These are phyloP conservation scores for Blechomonas ayalai DNA, from an alignment of 208 protist genomes.

Conservation along the genomic window DNA sequence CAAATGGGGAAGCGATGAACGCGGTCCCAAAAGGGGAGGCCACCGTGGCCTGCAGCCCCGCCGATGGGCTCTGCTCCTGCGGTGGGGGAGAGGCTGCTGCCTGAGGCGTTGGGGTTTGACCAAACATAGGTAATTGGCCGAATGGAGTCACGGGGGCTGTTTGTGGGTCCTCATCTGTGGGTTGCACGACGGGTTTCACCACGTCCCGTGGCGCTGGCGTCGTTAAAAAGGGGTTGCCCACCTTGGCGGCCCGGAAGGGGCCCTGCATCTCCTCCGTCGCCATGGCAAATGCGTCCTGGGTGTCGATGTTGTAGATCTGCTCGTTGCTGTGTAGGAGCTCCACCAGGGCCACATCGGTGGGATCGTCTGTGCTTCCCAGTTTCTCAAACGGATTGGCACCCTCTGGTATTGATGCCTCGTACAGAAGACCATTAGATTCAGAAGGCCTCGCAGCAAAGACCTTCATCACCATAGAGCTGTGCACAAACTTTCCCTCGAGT, in stretches of 20 bases:
- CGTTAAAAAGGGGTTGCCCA: constrained; percentile 37
- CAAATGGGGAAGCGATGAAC: constrained; percentile 17
- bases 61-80: not conserved
- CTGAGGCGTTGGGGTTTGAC: constrained; percentile 20
- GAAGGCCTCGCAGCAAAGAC: constrained; percentile 66
- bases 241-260: constrained; percentile 30
- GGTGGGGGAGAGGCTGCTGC: not conserved
- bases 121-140: constrained; percentile 78
- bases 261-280: constrained; percentile 31
- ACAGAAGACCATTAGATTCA: constrained; percentile 29
- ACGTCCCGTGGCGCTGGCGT: constrained; percentile 2
- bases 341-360: constrained; percentile 4
- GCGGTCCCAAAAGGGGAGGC: constrained; percentile 51
- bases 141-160: constrained; percentile 62
- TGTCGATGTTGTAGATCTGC: constrained; percentile 12
- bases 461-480: constrained; percentile 86
- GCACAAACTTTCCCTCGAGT: constrained; percentile 66
- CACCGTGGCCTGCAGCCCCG: constrained; percentile 12
- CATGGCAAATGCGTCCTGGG: constrained; percentile 41
- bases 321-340: not conserved
- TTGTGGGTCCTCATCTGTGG: constrained; percentile 16
- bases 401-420: constrained; percentile 29
- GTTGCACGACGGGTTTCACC: constrained; percentile 6
- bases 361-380: not conserved
- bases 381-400: constrained; percentile 45